A percentile compares a stretch with the other conserved stretches of the same genome.
Evolutionary conservation across 2,329 filamentous ascomycete genomes (phyloP).

Genomic region (Metarhizium guizhouense): DNA sequence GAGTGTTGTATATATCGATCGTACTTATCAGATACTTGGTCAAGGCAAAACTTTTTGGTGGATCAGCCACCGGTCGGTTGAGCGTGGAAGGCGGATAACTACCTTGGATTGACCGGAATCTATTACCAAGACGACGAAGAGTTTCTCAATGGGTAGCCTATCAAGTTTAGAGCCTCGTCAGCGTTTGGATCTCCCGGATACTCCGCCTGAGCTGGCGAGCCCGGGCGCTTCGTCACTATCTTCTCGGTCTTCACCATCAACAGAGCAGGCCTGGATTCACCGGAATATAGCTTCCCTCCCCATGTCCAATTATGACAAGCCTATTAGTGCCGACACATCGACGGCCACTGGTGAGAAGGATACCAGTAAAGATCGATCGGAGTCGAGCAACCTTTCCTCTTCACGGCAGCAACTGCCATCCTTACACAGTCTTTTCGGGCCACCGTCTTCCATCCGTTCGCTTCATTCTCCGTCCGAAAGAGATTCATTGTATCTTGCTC

Average conservation of each 20-base stretch:
- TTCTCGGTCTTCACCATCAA: slow-evolving; percentile 31
- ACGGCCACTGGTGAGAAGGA: slow-evolving; percentile 26
- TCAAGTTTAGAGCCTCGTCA: slow-evolving; percentile 40
- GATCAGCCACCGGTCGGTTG: background rate
- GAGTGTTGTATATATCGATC: background rate
- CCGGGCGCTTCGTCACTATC: slow-evolving; percentile 39
- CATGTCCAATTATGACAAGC: slow-evolving; percentile 50
- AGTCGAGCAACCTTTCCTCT: slow-evolving; percentile 19
- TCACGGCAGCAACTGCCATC: slow-evolving; percentile 43
- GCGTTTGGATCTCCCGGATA: slow-evolving; percentile 41
- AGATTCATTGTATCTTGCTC: slow-evolving; percentile 29
- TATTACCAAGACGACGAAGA: slow-evolving; percentile 4
- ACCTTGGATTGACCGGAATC: background rate
- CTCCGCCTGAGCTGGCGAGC: slow-evolving; percentile 45
- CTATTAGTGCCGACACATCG: slow-evolving; percentile 33
- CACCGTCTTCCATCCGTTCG: slow-evolving; percentile 32
- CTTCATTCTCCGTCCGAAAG: slow-evolving; percentile 40
- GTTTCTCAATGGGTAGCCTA: slow-evolving; percentile 47
- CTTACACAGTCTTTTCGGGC: slow-evolving; percentile 48
- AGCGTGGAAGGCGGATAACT: background rate
- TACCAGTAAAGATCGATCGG: slow-evolving; percentile 26
- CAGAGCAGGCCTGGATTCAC: slow-evolving; percentile 36
- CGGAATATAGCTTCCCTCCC: slow-evolving; percentile 36
- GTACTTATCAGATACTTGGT: background rate
- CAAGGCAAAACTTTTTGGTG: background rate